Base-by-base conservation (phyloP, 2,329 filamentous ascomycete species). In the Aotearoamyces nothofagi region DNA sequence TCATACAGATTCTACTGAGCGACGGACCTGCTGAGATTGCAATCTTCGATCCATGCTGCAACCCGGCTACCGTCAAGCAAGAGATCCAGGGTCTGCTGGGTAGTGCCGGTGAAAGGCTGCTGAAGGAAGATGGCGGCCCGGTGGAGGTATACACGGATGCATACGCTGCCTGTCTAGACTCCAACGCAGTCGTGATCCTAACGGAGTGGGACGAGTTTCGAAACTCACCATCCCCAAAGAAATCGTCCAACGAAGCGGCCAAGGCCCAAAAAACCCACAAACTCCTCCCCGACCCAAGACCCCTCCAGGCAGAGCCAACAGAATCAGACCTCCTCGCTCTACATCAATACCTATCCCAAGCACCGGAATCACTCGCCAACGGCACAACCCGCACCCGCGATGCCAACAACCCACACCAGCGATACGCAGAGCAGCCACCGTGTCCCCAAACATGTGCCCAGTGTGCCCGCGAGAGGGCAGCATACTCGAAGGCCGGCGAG, bases 11-110 rank as follows among this genome's bases (percentile, higher is more conserved):
- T 9, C 56, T 84, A 12, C 56, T 78, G 7, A 65, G 72, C 35
- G 77, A 83, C 46, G 60, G 62, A 15, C 69, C 73, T 0, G 57
- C 56, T 4, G 68, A 76, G 45, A 63, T 82, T 28, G 64, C 69
- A 26, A 66, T 82, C 32, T 82, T 71, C 45, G 78, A 84, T 47
- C 74, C 77, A 2, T 57, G 53, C 32, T 61, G 47, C 39, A 45
- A 46, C 22, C 44, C 47, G 4, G 42, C 48, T 14, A 45, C 54
- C n/a, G 50, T 61, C n/a, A 41, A 49, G 23, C 43, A 44, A 0
- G 58, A 61, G 28, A 41, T 61, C 14, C 43, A 45, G 24, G 36
- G 45, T 11, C 36, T 49, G 9, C 30, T 46, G 12, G 38, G 43
- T 15, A 42, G 45, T 6, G 36, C 44, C 3, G 43, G 47, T 3